phyloP scores from a whole-genome alignment of 73 alveolate genomes.

The Stentor roeselii region DNA sequence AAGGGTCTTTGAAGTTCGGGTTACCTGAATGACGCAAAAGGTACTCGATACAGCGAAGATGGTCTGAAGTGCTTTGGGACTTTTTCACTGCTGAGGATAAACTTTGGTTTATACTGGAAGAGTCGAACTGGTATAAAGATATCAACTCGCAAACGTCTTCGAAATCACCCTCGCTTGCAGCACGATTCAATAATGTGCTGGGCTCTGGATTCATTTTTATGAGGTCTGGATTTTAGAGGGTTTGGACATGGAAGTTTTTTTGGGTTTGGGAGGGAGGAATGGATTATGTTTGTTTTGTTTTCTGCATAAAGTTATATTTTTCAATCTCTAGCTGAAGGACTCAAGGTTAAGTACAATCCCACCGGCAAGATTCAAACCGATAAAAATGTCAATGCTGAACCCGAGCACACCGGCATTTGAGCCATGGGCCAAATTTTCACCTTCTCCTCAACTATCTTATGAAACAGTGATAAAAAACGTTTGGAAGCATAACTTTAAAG shows the following conservation, averaged over 20 bases:
- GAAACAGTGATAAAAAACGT: slow-evolving; percentile 40
- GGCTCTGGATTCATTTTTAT: no score
- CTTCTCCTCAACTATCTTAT: background rate
- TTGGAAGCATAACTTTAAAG: slow-evolving; percentile 45
- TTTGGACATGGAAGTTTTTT: no score
- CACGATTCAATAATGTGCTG: no score
- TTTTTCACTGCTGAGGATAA: slow-evolving; percentile 4
- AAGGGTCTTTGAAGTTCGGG: slow-evolving; percentile 14
- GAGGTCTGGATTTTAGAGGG: no score
- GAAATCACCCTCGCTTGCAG: slow-evolving; percentile 18
- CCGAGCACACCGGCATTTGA: slow-evolving; percentile 27
- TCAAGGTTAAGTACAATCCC: no score
- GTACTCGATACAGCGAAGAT: slow-evolving; percentile 1
- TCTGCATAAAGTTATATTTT: no score
- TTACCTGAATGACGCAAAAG: background rate
- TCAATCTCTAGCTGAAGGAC: no score
- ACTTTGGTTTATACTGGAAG: background rate
- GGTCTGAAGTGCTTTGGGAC: slow-evolving; percentile 17
- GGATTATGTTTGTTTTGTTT: no score
- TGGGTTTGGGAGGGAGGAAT: no score
- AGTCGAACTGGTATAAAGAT: background rate
- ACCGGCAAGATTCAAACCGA: no score
- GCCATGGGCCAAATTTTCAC: background rate
- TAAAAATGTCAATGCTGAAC: slow-evolving; percentile 14
- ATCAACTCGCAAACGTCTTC: slow-evolving; percentile 17